phyloP scores from a whole-genome alignment of 192 early-diverging fungal species.

The Entomortierella parvispora region DNA sequence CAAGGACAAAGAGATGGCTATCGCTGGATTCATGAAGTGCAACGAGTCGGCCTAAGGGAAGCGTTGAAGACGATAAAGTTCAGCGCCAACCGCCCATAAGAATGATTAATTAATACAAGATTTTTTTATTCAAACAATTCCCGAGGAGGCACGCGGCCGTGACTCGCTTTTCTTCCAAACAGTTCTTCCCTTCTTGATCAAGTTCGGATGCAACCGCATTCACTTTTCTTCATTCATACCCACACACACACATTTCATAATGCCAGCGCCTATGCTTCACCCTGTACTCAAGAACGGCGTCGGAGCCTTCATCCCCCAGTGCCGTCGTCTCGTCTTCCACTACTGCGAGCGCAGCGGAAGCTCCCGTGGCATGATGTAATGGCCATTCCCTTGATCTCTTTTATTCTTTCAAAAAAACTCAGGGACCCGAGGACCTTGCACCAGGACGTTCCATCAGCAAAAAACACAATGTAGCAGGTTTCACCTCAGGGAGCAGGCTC shows the following conservation, averaged over 20 bases:
- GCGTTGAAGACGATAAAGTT: too few species aligned
- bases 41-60: constrained; percentile 52
- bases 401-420: not conserved
- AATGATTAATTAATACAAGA: too few species aligned
- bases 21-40: constrained; percentile 57
- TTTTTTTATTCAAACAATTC: too few species aligned
- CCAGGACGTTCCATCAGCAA: too few species aligned
- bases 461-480: too few species aligned
- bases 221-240: constrained; percentile 2
- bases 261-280: constrained; percentile 37
- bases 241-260: constrained; percentile 3
- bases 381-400: not conserved
- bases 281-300: constrained; percentile 73
- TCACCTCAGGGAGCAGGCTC: too few species aligned
- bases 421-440: not conserved
- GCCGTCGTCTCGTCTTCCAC: constrained; percentile 81
- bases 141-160: too few species aligned
- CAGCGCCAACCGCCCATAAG: too few species aligned
- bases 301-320: constrained; percentile 78
- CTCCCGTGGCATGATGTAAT: constrained; percentile 77
- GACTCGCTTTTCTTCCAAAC: too few species aligned
- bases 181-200: too few species aligned
- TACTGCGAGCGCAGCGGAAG: constrained; percentile 87
- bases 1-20: constrained; percentile 53
- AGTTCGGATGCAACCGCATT: not conserved